Conservation (phyloP, 305 asterid genomes). For the Solanum hybrid region DNA sequence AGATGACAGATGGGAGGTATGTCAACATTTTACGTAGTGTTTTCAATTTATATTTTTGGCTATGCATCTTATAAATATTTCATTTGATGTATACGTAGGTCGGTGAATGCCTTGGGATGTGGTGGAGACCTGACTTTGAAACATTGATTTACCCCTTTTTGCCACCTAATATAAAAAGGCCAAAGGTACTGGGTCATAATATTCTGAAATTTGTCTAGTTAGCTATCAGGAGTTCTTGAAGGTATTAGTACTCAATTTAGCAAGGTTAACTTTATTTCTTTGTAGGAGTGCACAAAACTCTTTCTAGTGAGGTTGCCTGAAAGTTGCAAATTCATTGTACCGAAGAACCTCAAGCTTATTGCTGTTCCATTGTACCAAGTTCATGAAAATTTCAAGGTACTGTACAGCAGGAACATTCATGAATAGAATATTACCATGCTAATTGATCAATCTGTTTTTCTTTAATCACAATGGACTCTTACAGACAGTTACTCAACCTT, state of each 20-base stretch:
- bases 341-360: slow-evolving; percentile 59
- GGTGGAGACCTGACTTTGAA: slow-evolving; percentile 84
- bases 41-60: not conserved
- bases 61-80: not conserved
- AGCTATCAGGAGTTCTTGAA: not conserved
- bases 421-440: not conserved
- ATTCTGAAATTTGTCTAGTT: not conserved
- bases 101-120: slow-evolving; percentile 72
- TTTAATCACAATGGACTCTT: not conserved
- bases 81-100: slow-evolving; percentile 15
- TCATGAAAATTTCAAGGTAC: slow-evolving; percentile 56
- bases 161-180: slow-evolving; percentile 50
- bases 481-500: not conserved
- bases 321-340: slow-evolving; percentile 65
- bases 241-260: slow-evolving; percentile 15
- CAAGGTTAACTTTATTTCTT: slow-evolving; percentile 31
- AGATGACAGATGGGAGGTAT: slow-evolving; percentile 67
- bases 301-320: slow-evolving; percentile 73
- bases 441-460: not conserved
- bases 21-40: not conserved
- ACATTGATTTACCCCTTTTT: slow-evolving; percentile 45
- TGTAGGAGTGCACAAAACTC: slow-evolving; percentile 59
- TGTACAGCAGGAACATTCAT: not conserved
- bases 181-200: slow-evolving; percentile 21
- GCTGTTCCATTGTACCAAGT: slow-evolving; percentile 70